These are phyloP conservation scores for Sutorius australiensis DNA, from an alignment of 768 basidiomycete genomes.

Conservation along the genomic window DNA sequence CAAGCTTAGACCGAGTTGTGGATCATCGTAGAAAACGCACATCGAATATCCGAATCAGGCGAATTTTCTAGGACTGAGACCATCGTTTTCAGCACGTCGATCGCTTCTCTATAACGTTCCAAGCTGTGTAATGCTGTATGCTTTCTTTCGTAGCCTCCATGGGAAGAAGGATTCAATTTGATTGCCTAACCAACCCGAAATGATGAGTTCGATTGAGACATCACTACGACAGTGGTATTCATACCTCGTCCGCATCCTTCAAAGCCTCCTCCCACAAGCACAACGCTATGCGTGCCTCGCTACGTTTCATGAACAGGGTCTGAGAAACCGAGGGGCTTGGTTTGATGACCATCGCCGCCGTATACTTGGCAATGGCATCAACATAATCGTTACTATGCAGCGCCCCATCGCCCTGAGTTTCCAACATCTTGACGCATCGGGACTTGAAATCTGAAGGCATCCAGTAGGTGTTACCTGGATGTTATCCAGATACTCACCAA, in stretches of 20 bases:
- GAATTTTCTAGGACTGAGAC: constrained; percentile 10
- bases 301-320: constrained; percentile 12
- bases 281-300: constrained; percentile 4
- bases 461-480: too few relatives aligned
- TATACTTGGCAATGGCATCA: constrained; percentile 8
- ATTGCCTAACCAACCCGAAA: constrained; percentile 6
- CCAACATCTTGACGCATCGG: background rate
- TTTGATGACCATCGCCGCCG: constrained; percentile 4
- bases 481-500: constrained; percentile 1
- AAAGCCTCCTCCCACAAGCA: constrained; percentile 11
- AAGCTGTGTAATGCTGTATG: constrained; percentile 12
- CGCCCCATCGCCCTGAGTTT: constrained; percentile 10
- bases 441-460: constrained; percentile 6
- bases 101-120: constrained; percentile 10
- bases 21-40: constrained; percentile 1
- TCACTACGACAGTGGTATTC: background rate
- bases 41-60: constrained; percentile 3
- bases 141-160: constrained; percentile 13
- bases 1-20: background rate
- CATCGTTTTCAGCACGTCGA: constrained; percentile 6
- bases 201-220: background rate
- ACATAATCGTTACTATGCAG: constrained; percentile 1
- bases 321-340: background rate
- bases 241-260: constrained; percentile 17
- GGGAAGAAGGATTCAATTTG: constrained; percentile 8